Evolutionary conservation across 108 stramenopile species (phyloP), one percentile per base, ranked within the genome.

Genomic region (Cyclostephanos tholiformis): DNA sequence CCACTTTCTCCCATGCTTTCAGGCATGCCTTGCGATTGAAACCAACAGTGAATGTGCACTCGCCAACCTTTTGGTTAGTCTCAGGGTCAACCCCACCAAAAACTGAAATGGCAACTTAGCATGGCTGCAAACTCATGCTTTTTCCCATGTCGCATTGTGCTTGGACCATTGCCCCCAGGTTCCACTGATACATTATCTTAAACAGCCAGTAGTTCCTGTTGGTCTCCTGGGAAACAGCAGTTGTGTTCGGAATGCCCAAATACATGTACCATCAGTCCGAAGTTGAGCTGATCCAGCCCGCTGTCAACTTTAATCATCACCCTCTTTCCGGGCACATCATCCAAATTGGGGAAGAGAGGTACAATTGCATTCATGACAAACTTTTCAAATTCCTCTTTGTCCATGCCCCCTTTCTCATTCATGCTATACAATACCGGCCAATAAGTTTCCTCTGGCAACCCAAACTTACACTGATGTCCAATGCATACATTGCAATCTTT

Each of bases 281-380:
- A 6, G 36, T 36, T 36, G 6, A 36, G 4, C 36, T 6, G 36
- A 36, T 6, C 36, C 6, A 6, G 36, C 6, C 68, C 68, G 32
- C 50, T 14, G 26, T 69, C 70, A 25, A 57, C 19, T 20, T 71
- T 71, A 2, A 61, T 2, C 14, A 71, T 5, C 6, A 71, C 70
- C 5, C 70, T 4, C 3, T 71, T 59, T 16, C 70, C 70, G 4
- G 20, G 8, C 20, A 60, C 57, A n/a, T 59, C 23, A 7, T 35
- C 57, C 12, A 27, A 57, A 59, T 71, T 29, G 3, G 70, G 70
- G 60, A 30, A 71, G 13, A 71, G 22, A 60, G 66, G 48, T 2
- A 67, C 29, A 14, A 67, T 48, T 23, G 20, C 4, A 14, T 23
- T 51, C 2, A 29, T 2, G 17, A 48, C 4, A 50, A 51, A 67